Evolutionary conservation across 139 green algal species (phyloP).

Genomic region (Coccomyxa sp.): DNA sequence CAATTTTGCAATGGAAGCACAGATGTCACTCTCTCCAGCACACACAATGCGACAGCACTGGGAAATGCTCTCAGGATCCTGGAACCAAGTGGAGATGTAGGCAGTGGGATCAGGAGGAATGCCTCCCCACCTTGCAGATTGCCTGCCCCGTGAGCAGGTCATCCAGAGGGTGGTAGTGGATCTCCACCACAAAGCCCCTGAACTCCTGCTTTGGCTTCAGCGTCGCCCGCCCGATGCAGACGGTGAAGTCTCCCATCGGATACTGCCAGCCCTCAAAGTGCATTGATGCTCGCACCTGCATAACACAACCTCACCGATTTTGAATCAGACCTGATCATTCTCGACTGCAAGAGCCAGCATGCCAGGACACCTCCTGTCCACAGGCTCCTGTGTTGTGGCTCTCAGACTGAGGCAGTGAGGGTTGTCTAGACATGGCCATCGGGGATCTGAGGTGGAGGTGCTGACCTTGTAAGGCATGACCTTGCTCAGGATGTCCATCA

Average conservation of each 20-base stretch:
- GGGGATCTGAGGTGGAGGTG: no score
- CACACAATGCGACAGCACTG: background rate
- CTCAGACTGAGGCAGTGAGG: background rate
- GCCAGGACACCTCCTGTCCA: background rate
- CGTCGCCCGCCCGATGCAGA: background rate
- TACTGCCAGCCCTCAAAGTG: constrained; percentile 11
- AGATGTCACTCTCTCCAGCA: background rate
- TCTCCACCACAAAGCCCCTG: constrained; percentile 8
- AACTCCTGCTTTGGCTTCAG: constrained; percentile 3
- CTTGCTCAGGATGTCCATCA: background rate
- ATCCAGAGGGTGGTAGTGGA: constrained; percentile 4
- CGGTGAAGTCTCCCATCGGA: constrained; percentile 6
- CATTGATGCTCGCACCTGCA: background rate
- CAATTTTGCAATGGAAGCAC: background rate
- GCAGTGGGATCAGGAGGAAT: background rate
- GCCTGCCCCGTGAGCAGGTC: background rate
- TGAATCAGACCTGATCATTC: background rate
- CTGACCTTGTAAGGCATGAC: background rate
- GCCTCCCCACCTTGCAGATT: background rate
- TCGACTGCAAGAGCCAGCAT: no score
- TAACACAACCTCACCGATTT: background rate
- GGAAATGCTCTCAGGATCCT: background rate
- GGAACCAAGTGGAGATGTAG: background rate
- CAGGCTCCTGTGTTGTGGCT: background rate
- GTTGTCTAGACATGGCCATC: background rate